Evolutionary conservation across 1,284 basidiomycete species (phyloP).

Genomic region (Cryptococcus deneoformans): DNA sequence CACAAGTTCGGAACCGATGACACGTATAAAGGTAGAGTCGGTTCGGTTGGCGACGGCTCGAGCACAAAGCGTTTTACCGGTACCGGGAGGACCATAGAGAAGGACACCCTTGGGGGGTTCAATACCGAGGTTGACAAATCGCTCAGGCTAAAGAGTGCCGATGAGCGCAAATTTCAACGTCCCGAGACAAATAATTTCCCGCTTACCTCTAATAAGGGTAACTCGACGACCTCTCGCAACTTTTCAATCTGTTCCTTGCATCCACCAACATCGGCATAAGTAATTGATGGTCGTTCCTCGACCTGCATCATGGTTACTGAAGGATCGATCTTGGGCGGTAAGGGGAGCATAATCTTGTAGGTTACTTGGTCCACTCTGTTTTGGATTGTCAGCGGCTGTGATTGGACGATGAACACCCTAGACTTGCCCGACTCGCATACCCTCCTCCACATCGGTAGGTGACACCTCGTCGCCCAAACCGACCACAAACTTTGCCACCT

Average conservation of each 20-base stretch:
- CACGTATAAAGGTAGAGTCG: slow-evolving; percentile 96
- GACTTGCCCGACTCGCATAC: slow-evolving; percentile 95
- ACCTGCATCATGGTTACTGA: slow-evolving; percentile 99
- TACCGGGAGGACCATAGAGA: slow-evolving; percentile 92
- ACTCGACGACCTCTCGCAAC: slow-evolving; percentile 96
- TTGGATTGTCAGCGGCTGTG: not conserved
- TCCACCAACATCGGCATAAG: slow-evolving; percentile 96
- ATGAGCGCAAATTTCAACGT: not conserved
- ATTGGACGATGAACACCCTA: too few species aligned
- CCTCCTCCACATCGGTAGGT: slow-evolving; percentile 98
- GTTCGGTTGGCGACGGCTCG: slow-evolving; percentile 98
- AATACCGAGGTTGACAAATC: slow-evolving; percentile 96
- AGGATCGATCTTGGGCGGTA: slow-evolving; percentile 99
- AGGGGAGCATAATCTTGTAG: slow-evolving; percentile 99
- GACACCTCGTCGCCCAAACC: slow-evolving; percentile 94
- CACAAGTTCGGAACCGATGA: slow-evolving; percentile 95
- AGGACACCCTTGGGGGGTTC: slow-evolving; percentile 99
- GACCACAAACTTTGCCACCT: slow-evolving; percentile 99
- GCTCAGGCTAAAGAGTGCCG: slow-evolving; percentile 72
- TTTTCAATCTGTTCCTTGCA: slow-evolving; percentile 99
- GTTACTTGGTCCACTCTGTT: slow-evolving; percentile 61
- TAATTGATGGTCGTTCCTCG: slow-evolving; percentile 98
- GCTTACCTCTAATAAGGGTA: slow-evolving; percentile 86
- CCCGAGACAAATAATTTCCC: not conserved
- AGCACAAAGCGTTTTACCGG: slow-evolving; percentile 97